Evolutionary conservation across 2,329 filamentous ascomycete genomes (phyloP), one percentile per base, ranked within the genome.

Genomic region (Reticulascus tulasneorum): DNA sequence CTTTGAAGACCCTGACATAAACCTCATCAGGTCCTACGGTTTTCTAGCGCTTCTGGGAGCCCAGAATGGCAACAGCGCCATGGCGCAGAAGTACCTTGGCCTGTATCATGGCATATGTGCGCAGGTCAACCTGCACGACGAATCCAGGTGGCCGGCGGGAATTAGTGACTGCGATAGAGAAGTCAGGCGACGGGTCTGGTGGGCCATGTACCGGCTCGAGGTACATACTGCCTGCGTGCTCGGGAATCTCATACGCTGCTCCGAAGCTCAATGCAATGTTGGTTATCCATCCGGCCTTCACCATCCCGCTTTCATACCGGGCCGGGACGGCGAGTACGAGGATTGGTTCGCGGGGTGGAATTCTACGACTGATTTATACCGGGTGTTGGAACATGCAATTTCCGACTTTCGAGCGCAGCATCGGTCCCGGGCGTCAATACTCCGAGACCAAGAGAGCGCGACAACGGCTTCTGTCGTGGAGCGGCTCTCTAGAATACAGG

Each of bases 271-370:
- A 20, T 32, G 37, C 5, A 34, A 44, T 0, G 48, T 50, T 11
- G 11, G 33, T 9, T 50, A 49, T 31, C 48, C 47, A 7, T 17
- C 22, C 0, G 36, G 36, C 4, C 15, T 27, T 7, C 29, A 41
- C 21, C 38, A 41, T 13, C 29, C 35, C 11, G 21, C 23, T 1
- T 29, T 38, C 26, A 22, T 38, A 6, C 28, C 34, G 4, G 28
- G 38, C 16, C 31, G 36, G 2, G 36, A 38, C n/a, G 36, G 36
- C 18, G 10, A 33, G 19, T 37, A 32, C 13, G 35, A 38, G 30
- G 22, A 26, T 33, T 78, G 74, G 74, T 53, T 78, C 11, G 60
- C 63, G 22, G 74, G 74, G 15, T 77, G 70, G 71, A 78, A 77
- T 48, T 73, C 75, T 35, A 70, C 66, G 5, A 75, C 70, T 0